A percentile compares a stretch with the other conserved stretches of the same genome.
These are phyloP conservation scores for Debaryomyces coudertii DNA, from an alignment of 1,139 yeast species.

Conservation along the genomic window DNA sequence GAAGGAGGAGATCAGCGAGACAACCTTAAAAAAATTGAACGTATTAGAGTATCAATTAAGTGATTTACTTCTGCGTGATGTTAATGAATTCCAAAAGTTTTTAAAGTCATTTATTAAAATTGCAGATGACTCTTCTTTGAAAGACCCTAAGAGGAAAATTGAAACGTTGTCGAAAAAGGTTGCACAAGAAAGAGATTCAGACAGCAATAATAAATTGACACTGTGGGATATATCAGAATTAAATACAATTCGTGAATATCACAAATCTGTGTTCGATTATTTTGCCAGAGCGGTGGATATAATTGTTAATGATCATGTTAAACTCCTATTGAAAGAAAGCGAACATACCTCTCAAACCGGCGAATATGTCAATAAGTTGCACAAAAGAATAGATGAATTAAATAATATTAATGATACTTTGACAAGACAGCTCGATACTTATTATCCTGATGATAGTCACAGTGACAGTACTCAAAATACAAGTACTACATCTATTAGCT, in stretches of 20 bases:
- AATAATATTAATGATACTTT: slow-evolving; percentile 28
- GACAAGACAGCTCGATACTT: slow-evolving; percentile 23
- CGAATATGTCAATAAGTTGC: slow-evolving; percentile 33
- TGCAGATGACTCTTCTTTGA: slow-evolving; percentile 60
- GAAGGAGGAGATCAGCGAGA: slow-evolving; percentile 14
- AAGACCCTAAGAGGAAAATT: slow-evolving; percentile 57
- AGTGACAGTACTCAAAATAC: slow-evolving; percentile 9
- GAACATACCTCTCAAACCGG: slow-evolving; percentile 24
- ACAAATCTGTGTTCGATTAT: slow-evolving; percentile 58
- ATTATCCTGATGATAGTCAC: slow-evolving; percentile 10
- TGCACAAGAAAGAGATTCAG: slow-evolving; percentile 2
- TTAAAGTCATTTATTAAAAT: slow-evolving; percentile 54
- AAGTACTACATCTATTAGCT: slow-evolving; percentile 31
- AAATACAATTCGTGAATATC: slow-evolving; percentile 44
- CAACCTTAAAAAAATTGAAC: slow-evolving; percentile 19
- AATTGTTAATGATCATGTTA: slow-evolving; percentile 58
- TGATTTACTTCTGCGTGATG: slow-evolving; percentile 42
- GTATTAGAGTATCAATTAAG: slow-evolving; percentile 40
- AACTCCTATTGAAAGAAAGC: slow-evolving; percentile 41
- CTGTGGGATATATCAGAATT: slow-evolving; percentile 28
- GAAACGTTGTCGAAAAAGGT: slow-evolving; percentile 31
- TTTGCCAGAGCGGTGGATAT: slow-evolving; percentile 62
- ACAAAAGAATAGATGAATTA: slow-evolving; percentile 35
- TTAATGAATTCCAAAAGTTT: slow-evolving; percentile 43
- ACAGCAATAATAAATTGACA: slow-evolving; percentile 12